Percentiles rank a stretch among this genome's conserved stretches.
These are phyloP conservation scores for Phytophthora parvispora DNA, from an alignment of 352 stramenopile genomes.

Conservation along the genomic window DNA sequence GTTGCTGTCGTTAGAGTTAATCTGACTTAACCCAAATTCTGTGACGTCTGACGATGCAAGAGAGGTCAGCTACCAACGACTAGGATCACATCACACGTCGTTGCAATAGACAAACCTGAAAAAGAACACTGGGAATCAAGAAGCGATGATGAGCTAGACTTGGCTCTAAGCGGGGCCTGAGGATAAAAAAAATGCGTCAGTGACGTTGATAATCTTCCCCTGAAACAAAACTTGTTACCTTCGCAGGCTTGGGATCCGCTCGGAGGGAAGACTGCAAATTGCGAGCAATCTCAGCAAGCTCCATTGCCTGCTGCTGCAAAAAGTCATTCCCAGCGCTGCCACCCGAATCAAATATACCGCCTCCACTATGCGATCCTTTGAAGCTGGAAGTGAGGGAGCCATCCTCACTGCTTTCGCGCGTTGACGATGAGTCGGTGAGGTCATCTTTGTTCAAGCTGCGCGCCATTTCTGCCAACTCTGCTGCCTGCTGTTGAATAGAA, in stretches of 20 bases:
- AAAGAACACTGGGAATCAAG: conserved; percentile 33
- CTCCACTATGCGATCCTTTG: conserved; percentile 28
- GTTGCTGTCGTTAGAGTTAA: conserved; percentile 59
- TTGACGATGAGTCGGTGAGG: conserved; percentile 39
- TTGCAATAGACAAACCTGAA: conserved; percentile 21
- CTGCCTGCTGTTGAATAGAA: conserved; percentile 49
- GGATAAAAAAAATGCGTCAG: conserved; percentile 1
- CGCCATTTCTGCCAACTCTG: conserved; percentile 48
- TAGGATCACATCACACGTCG: background rate
- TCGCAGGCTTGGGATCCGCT: conserved; percentile 23
- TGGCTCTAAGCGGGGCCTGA: conserved; percentile 26
- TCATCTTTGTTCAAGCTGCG: conserved; percentile 49
- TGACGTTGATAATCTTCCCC: too few species aligned
- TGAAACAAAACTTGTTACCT: conserved; percentile 11
- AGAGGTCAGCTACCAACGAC: conserved; percentile 1
- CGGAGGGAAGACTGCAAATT: conserved; percentile 69
- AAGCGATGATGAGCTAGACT: conserved; percentile 48
- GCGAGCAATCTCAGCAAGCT: conserved; percentile 70
- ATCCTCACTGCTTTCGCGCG: conserved; percentile 41
- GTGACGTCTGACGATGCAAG: conserved; percentile 21
- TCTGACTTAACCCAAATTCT: conserved; percentile 53
- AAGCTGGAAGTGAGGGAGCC: conserved; percentile 38
- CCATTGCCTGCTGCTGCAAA: conserved; percentile 70
- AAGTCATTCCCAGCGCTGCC: conserved; percentile 44
- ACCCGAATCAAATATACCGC: conserved; percentile 22